phyloP scores from a whole-genome alignment of 2,329 filamentous ascomycete genomes.

The Aspergillus hiratsukae region DNA sequence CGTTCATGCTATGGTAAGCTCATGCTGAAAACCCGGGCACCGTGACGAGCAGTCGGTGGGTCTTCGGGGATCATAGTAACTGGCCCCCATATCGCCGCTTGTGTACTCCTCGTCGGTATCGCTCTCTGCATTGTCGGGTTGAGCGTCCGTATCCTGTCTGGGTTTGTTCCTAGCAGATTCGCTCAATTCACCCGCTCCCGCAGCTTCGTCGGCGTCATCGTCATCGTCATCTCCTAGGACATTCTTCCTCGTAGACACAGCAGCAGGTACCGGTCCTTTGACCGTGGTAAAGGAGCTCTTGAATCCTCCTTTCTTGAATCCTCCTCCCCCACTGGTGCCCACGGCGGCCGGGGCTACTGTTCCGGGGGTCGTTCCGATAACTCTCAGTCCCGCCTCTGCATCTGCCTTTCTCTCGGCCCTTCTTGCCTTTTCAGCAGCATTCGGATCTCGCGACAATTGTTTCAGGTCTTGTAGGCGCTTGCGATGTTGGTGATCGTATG shows the following conservation, averaged over 20 bases:
- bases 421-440: constrained; percentile 40
- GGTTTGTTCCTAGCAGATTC: constrained; percentile 1
- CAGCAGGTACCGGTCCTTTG: constrained; percentile 30
- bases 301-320: constrained; percentile 77
- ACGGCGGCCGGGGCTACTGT: constrained; percentile 19
- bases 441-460: constrained; percentile 41
- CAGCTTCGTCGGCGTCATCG: constrained; percentile 34
- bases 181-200: constrained; percentile 14
- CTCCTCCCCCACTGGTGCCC: constrained; percentile 27
- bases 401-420: constrained; percentile 41
- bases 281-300: constrained; percentile 67
- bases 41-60: constrained; percentile 47
- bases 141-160: not conserved
- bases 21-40: constrained; percentile 27
- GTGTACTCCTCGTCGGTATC: constrained; percentile 66
- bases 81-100: constrained; percentile 30
- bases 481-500: constrained; percentile 93
- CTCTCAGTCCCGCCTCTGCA: constrained; percentile 38
- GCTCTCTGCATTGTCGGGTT: constrained; percentile 56
- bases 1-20: constrained; percentile 7
- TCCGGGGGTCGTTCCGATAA: constrained; percentile 23
- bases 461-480: constrained; percentile 54
- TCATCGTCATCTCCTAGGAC: constrained; percentile 42
- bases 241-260: constrained; percentile 36
- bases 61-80: constrained; percentile 50